phyloP scores from a whole-genome alignment of 495 filamentous ascomycete genomes.

The Aspergillus cavernicola region DNA sequence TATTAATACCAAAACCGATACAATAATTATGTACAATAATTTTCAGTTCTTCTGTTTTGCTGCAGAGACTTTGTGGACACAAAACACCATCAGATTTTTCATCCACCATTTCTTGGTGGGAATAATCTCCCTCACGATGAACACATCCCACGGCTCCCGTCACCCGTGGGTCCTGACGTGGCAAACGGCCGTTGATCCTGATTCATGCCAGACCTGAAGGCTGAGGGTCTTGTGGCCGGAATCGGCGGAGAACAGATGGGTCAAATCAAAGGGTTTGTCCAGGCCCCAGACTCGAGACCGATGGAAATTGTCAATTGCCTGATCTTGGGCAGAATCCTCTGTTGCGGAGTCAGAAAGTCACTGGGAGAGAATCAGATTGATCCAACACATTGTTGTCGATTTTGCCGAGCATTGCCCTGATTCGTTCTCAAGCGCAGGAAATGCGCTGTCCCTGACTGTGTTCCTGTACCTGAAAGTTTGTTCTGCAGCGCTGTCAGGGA shows the following conservation, averaged over 20 bases:
- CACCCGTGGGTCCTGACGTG: slow-evolving; percentile 14
- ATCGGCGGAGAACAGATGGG: not conserved
- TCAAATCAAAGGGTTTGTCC: not conserved
- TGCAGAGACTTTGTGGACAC: too few relatives aligned
- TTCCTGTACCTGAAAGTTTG: not conserved
- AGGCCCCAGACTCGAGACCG: not conserved
- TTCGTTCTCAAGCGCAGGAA: not conserved
- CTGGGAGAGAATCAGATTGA: not conserved
- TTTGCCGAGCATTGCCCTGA: not conserved
- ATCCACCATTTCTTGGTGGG: too few relatives aligned
- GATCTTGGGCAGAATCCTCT: not conserved
- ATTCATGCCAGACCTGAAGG: not conserved
- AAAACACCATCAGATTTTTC: too few relatives aligned
- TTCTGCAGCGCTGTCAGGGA: slow-evolving; percentile 7
- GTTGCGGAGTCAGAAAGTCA: not conserved
- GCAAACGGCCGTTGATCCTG: slow-evolving; percentile 4
- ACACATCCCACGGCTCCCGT: too few relatives aligned
- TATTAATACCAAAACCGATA: too few relatives aligned
- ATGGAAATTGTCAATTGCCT: not conserved
- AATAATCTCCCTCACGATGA: too few relatives aligned
- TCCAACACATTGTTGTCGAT: not conserved
- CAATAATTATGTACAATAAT: too few relatives aligned
- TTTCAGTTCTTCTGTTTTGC: too few relatives aligned
- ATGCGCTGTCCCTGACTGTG: slow-evolving; percentile 6
- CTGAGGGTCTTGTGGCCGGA: not conserved